Percentiles rank a stretch among this genome's conserved stretches.
These are phyloP conservation scores for Parmelia sp. DNA, from an alignment of 495 filamentous ascomycete genomes.

Conservation along the genomic window DNA sequence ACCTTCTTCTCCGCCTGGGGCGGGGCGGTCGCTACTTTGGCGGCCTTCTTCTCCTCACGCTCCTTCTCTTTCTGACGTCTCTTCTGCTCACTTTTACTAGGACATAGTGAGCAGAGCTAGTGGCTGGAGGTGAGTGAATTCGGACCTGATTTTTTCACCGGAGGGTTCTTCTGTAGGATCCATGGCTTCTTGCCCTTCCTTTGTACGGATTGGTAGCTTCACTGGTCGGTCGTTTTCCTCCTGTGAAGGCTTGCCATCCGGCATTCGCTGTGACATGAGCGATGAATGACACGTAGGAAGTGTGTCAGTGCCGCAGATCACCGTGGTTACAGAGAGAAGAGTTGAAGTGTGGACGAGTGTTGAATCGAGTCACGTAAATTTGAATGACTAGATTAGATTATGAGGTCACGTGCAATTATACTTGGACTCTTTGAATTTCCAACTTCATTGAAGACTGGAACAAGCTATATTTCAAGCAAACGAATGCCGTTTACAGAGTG, in stretches of 20 bases:
- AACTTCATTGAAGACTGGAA: too few relatives aligned
- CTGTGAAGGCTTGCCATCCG: slow-evolving; percentile 35
- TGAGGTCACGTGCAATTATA: slow-evolving; percentile 2
- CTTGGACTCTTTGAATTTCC: too few relatives aligned
- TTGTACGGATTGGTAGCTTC: slow-evolving; percentile 64
- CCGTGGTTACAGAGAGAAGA: neutral
- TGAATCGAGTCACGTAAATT: neutral
- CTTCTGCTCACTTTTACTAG: slow-evolving; percentile 89
- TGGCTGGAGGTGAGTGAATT: neutral
- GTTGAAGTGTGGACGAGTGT: neutral
- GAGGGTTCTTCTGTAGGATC: slow-evolving; percentile 65
- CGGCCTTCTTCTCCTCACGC: slow-evolving; percentile 78
- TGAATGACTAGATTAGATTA: neutral
- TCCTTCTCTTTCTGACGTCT: slow-evolving; percentile 88
- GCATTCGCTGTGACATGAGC: slow-evolving; percentile 24
- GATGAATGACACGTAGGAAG: neutral
- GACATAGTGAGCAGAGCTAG: neutral
- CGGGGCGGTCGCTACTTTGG: slow-evolving; percentile 71
- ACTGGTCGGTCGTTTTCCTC: slow-evolving; percentile 47
- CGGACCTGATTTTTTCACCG: slow-evolving; percentile 57
- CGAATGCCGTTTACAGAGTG: neutral
- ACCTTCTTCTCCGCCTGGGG: slow-evolving; percentile 59
- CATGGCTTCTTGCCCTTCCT: slow-evolving; percentile 1
- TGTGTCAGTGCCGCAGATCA: neutral
- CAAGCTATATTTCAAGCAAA: too few relatives aligned